Base-by-base conservation (phyloP, 2,329 filamentous ascomycete species). In the Elsinoe ampelina region DNA sequence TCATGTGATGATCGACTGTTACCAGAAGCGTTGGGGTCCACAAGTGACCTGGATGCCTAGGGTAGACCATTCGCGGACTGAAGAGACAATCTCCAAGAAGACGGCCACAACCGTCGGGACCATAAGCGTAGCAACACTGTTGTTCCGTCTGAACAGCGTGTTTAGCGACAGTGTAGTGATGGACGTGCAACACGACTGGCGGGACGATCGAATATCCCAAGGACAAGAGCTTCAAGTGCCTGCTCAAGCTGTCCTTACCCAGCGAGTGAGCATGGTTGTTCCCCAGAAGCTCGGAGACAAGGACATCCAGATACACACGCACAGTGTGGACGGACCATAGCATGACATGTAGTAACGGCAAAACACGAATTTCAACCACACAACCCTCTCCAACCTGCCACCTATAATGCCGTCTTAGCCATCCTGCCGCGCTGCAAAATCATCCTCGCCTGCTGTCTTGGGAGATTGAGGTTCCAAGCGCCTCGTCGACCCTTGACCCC, bases 81-180 rank as follows among this genome's bases (percentile, higher is more conserved):
- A 50, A 35, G 26, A 50, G 20, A 15, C 45, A 6, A n/a, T 17
- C 3, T 34, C 32, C 5, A 34, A n/a, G 15, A 34, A 17, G 26
- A 50, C 26, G 6, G 19, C 41, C n/a, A 26, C 41, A 7, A 26
- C 41, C 3, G 10, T 17, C 7, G 20, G 20, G 6, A 34, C 32
- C 13, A 35, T 50, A 5, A 50, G 45, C 45, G 26, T 50, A 15
- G 26, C 45, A 19, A 50, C 45, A 8, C 17, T 50, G 3, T 17
- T 50, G n/a, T 50, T 22, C 12, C 32, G 45, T 19, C 26, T 50
- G 26, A 50, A 50, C 45, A 50, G 45, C 13, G 45, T 50, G n/a
- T 50, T 50, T 26, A 50, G 45, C 13, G 45, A 50, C 15, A 34
- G 26, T 11, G 30, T 34, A 12, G 10, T 50, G 13, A 50, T 34